These are phyloP conservation scores for Coemansia reversa DNA, from an alignment of 192 early-diverging fungal genomes.

Conservation along the genomic window DNA sequence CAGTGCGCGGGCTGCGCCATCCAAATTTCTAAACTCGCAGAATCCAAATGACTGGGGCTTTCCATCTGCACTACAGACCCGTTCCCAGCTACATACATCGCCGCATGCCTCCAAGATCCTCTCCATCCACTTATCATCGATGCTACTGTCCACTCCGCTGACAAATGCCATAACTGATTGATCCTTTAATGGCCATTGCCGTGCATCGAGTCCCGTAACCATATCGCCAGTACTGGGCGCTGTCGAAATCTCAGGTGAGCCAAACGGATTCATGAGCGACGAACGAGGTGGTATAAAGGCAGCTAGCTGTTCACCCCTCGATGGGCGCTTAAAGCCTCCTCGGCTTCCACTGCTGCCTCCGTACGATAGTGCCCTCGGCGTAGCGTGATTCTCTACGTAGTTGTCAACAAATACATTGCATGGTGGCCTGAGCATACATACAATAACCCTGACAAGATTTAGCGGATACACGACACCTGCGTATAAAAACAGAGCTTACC, in stretches of 20 bases:
- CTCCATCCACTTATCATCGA: constrained; percentile 31
- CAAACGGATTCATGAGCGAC: constrained; percentile 39
- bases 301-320: background rate
- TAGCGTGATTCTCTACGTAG: background rate
- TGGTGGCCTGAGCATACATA: background rate
- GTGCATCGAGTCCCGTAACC: background rate
- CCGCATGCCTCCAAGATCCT: constrained; percentile 34
- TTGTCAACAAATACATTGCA: background rate
- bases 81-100: constrained; percentile 27
- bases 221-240: background rate
- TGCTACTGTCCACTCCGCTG: constrained; percentile 16
- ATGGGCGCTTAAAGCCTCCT: background rate
- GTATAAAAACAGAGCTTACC: constrained; percentile 9
- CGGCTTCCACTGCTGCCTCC: constrained; percentile 4
- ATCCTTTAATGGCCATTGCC: background rate
- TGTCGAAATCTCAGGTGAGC: constrained; percentile 5
- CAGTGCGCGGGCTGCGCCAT: constrained; percentile 21
- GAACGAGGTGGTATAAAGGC: constrained; percentile 1
- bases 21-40: constrained; percentile 33
- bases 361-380: constrained; percentile 1
- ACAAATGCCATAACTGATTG: constrained; percentile 25
- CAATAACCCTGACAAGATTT: background rate
- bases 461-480: background rate
- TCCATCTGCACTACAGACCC: constrained; percentile 23
- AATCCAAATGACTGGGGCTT: constrained; percentile 46